Evolutionary conservation across 1,139 yeast species (phyloP).

Genomic region (Sugiyamaella grinbergsii): DNA sequence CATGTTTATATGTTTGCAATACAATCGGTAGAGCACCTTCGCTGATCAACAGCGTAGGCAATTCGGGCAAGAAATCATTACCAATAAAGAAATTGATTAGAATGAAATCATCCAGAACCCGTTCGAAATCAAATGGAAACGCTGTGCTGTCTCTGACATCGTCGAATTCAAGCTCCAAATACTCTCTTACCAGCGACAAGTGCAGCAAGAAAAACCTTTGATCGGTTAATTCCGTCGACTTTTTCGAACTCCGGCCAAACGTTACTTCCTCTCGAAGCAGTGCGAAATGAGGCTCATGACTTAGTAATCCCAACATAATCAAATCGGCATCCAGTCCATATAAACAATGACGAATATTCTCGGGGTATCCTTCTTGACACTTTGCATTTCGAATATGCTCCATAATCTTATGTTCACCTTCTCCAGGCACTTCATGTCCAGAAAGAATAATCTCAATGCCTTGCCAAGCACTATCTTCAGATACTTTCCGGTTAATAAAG

Average conservation of each 20-base stretch:
- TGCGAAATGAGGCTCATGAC: conserved; percentile 96
- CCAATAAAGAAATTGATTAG: conserved; percentile 93
- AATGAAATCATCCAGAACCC: conserved; percentile 88
- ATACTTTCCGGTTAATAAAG: conserved; percentile 85
- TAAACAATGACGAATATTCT: conserved; percentile 89
- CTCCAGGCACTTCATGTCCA: conserved; percentile 98
- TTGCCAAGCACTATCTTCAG: conserved; percentile 91
- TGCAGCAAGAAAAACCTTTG: conserved; percentile 85
- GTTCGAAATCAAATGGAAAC: conserved; percentile 83
- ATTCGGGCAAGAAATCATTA: conserved; percentile 96
- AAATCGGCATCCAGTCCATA: conserved; percentile 98
- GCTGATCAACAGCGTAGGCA: conserved; percentile 89
- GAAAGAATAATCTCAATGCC: conserved; percentile 79
- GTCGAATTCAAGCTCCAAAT: conserved; percentile 79
- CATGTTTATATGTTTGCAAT: conserved; percentile 81
- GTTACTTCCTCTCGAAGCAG: conserved; percentile 92
- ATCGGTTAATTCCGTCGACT: conserved; percentile 60
- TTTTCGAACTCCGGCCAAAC: conserved; percentile 64
- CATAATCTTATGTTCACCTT: conserved; percentile 99
- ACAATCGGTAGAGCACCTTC: conserved; percentile 95
- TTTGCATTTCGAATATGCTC: conserved; percentile 84
- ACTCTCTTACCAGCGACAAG: conserved; percentile 84
- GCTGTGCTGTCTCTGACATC: conserved; percentile 61
- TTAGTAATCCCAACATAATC: conserved; percentile 90
- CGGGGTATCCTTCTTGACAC: conserved; percentile 80